Percentiles rank a stretch among this genome's conserved stretches.
Conservation (phyloP, 2,329 filamentous ascomycete genomes). For the Monosporascus sp. region DNA sequence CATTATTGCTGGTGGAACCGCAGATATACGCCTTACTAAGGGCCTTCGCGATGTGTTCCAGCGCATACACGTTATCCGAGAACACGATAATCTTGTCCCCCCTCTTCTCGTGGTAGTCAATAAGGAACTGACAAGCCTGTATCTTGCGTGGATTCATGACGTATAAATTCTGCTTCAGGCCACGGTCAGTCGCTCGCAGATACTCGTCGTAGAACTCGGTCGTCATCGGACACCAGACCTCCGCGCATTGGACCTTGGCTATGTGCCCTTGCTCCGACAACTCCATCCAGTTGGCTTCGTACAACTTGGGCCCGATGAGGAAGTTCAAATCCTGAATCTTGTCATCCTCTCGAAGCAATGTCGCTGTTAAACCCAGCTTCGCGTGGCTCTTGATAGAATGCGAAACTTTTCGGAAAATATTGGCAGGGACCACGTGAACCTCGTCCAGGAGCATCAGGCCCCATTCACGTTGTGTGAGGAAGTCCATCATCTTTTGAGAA, state of each 20-base stretch:
- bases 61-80: constrained; percentile 92
- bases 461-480: constrained; percentile 86
- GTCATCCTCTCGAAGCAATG: constrained; percentile 90
- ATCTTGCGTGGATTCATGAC: constrained; percentile 99
- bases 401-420: constrained; percentile 93
- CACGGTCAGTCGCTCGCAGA: constrained; percentile 44
- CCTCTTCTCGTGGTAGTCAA: constrained; percentile 90
- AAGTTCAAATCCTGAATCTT: constrained; percentile 98
- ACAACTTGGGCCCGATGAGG: constrained; percentile 92
- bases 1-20: constrained; percentile 77
- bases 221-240: constrained; percentile 99
- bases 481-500: constrained; percentile 96
- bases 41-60: constrained; percentile 79
- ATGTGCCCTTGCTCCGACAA: constrained; percentile 95
- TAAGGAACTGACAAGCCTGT: constrained; percentile 95
- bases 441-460: constrained; percentile 95
- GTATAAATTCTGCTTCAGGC: constrained; percentile 54
- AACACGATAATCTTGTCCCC: constrained; percentile 99
- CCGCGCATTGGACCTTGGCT: constrained; percentile 92
- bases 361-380: constrained; percentile 91
- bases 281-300: constrained; percentile 99
- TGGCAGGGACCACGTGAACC: constrained; percentile 94
- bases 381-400: constrained; percentile 90
- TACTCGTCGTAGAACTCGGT: constrained; percentile 98
- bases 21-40: constrained; percentile 87